Evolutionary conservation across 2,329 filamentous ascomycete genomes (phyloP), one percentile per base, ranked within the genome.

Genomic region (Epichloe typhina): DNA sequence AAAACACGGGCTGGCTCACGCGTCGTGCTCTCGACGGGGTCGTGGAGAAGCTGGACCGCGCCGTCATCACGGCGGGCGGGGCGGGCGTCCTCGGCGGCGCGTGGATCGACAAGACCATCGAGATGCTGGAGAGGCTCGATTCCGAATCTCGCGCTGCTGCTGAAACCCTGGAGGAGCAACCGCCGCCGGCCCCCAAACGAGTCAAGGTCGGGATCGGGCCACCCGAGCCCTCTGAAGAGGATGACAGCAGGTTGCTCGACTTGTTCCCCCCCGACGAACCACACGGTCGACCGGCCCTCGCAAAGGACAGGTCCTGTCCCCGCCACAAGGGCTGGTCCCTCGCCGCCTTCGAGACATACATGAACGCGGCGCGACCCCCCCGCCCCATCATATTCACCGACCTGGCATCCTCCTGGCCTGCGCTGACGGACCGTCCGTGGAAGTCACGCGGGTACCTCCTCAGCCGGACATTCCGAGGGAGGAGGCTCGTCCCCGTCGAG

Each of bases 401-500:
- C 48, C 69, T 83, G 1, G 73, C 86, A 2, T 12, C 43, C 3
- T 64, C 74, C 56, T 97, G 91, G 91, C 88, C 90, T 0, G 90
- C 91, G 0, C 66, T 84, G n/a, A 72, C 70, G 2, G 69, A 73
- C 0, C 72, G 74, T 1, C 78, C 80, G 0, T 98, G 93, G 93
- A 73, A 70, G 8, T 79, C 74, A n/a, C 82, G 83, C 0, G 69
- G 71, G 0, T 95, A 96, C 64, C 80, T 95, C 51, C 72, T 88
- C 11, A 73, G 78, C 11, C 76, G 73, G 50, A 96, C 90, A 0
- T 80, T 95, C 37, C 77, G 73, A 3, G 93, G 93, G 0, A 73
- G 82, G 35, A 76, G 93, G 11, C 75, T 95, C 0, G 86, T 97
- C 0, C 91, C 91, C 0, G 77, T 96, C 3, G 90, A 97, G 64